phyloP scores from a whole-genome alignment of 192 early-diverging fungal genomes.

The Rhizophagus sp. region DNA sequence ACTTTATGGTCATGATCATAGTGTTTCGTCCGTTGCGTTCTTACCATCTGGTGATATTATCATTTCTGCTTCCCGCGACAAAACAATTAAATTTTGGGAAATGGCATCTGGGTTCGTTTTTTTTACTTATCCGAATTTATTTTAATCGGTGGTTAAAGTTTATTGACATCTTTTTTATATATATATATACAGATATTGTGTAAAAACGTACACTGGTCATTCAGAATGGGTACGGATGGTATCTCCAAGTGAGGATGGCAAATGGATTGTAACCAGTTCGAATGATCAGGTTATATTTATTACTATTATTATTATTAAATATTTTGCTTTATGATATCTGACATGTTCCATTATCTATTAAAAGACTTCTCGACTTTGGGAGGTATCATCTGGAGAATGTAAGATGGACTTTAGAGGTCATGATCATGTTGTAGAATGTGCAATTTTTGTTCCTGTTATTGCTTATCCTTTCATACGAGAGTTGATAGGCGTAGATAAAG shows the following conservation, averaged over 20 bases:
- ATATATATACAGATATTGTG: conserved; percentile 64
- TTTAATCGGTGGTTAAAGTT: background rate
- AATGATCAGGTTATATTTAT: conserved; percentile 73
- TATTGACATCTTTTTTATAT: conserved; percentile 2
- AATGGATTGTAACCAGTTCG: conserved; percentile 71
- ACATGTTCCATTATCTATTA: background rate
- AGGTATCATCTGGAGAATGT: conserved; percentile 68
- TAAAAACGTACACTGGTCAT: conserved; percentile 79
- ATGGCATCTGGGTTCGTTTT: conserved; percentile 66
- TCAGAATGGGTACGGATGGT: conserved; percentile 86
- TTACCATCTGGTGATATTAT: conserved; percentile 78
- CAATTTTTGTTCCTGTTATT: conserved; percentile 76
- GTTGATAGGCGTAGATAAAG: conserved; percentile 60
- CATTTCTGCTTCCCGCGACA: conserved; percentile 88
- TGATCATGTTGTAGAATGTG: conserved; percentile 94
- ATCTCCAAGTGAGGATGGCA: conserved; percentile 69
- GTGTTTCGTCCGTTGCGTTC: conserved; percentile 78
- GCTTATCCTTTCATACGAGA: conserved; percentile 69
- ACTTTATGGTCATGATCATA: conserved; percentile 91
- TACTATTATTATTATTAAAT: background rate
- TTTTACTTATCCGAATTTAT: background rate
- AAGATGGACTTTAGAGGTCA: conserved; percentile 85
- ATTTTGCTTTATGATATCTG: background rate
- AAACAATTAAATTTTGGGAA: conserved; percentile 93
- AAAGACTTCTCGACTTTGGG: conserved; percentile 85